These are phyloP conservation scores for Inonotus hispidus DNA, from an alignment of 1,284 basidiomycete genomes.

Conservation along the genomic window DNA sequence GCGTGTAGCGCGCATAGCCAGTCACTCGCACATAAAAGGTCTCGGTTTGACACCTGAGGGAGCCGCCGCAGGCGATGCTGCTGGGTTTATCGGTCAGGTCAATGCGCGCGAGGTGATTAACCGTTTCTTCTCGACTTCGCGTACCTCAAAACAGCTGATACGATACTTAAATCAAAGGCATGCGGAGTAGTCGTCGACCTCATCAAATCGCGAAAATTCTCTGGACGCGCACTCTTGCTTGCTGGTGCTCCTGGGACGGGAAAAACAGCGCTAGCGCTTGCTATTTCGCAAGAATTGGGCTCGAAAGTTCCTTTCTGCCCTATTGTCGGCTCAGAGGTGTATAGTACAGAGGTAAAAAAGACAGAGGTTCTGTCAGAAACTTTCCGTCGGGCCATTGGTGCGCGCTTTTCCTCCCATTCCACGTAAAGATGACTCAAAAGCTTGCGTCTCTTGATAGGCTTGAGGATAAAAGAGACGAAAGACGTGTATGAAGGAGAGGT, in stretches of 20 bases:
- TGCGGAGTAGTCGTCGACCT: slow-evolving; percentile 91
- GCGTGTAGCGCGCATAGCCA: slow-evolving; percentile 84
- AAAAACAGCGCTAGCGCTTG: slow-evolving; percentile 93
- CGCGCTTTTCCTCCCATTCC: slow-evolving; percentile 19
- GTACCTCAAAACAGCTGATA: no score
- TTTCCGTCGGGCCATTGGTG: slow-evolving; percentile 95
- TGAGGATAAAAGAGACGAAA: slow-evolving; percentile 97
- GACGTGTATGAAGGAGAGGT: slow-evolving; percentile 99
- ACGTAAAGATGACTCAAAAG: not conserved
- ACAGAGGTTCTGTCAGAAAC: slow-evolving; percentile 97
- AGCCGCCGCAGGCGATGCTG: slow-evolving; percentile 63
- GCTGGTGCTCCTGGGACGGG: slow-evolving; percentile 92
- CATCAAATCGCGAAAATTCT: slow-evolving; percentile 85
- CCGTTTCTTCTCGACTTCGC: no score
- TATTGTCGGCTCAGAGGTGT: slow-evolving; percentile 97
- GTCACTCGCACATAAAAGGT: slow-evolving; percentile 94
- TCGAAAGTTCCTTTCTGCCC: slow-evolving; percentile 96
- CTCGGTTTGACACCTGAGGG: slow-evolving; percentile 89
- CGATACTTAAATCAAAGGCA: slow-evolving; percentile 43
- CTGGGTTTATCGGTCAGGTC: slow-evolving; percentile 90
- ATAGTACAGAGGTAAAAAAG: slow-evolving; percentile 97
- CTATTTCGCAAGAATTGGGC: slow-evolving; percentile 91
- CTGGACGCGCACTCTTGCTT: slow-evolving; percentile 83
- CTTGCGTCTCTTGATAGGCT: slow-evolving; percentile 43
- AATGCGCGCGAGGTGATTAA: slow-evolving; percentile 79